phyloP scores from a whole-genome alignment of 2,329 filamentous ascomycete species.

The Fusarium sp. region DNA sequence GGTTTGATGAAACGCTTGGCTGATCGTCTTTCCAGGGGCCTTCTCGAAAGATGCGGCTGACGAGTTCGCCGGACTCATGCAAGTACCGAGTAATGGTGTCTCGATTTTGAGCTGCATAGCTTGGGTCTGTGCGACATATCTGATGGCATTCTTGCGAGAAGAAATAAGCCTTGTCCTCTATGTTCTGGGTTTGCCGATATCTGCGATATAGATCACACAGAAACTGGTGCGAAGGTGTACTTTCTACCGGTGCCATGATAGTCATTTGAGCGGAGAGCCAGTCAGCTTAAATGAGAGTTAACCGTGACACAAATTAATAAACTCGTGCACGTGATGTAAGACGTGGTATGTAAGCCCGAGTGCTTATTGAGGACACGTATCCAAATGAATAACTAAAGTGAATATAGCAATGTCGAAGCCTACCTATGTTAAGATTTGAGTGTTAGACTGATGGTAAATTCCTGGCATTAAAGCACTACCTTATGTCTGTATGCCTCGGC shows the following conservation, averaged over 20 bases:
- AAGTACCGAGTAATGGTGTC: slow-evolving; percentile 7
- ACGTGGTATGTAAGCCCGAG: too few species aligned
- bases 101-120: background rate
- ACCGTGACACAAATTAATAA: too few species aligned
- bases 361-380: too few species aligned
- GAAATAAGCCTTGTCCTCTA: slow-evolving; percentile 2
- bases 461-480: too few species aligned
- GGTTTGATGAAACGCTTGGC: background rate
- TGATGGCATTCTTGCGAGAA: slow-evolving; percentile 14
- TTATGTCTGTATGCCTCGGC: too few species aligned
- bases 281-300: too few species aligned
- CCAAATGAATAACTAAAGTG: too few species aligned
- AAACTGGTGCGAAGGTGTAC: background rate
- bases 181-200: slow-evolving; percentile 9
- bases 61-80: slow-evolving; percentile 1
- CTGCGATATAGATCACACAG: slow-evolving; percentile 1
- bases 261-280: too few species aligned
- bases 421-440: too few species aligned
- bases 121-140: slow-evolving; percentile 20
- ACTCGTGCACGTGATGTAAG: too few species aligned
- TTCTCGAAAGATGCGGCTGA: background rate
- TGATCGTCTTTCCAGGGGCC: background rate
- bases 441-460: too few species aligned
- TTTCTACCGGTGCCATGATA: background rate
- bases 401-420: too few species aligned